These are phyloP conservation scores for Curvularia lunata DNA, from an alignment of 2,329 filamentous ascomycete species.

Conservation along the genomic window DNA sequence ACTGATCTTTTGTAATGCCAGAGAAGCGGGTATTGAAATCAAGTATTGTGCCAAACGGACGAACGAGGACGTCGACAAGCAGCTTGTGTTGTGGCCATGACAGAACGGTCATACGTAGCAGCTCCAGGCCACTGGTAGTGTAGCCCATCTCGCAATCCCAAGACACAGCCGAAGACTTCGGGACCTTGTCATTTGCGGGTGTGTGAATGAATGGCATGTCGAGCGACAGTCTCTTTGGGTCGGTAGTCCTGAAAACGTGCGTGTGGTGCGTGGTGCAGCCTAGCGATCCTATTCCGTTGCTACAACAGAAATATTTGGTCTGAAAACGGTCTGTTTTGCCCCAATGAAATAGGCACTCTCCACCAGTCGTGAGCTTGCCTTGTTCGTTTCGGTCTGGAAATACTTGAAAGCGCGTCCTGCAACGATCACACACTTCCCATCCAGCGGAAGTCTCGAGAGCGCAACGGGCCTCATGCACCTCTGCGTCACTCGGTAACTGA, in stretches of 20 bases:
- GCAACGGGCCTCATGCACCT: conserved; percentile 69
- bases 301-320: conserved; percentile 68
- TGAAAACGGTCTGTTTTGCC: conserved; percentile 66
- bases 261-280: conserved; percentile 75
- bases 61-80: conserved; percentile 83
- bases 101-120: conserved; percentile 87
- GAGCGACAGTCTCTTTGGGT: conserved; percentile 75
- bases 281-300: conserved; percentile 73
- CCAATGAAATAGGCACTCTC: conserved; percentile 80
- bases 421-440: conserved; percentile 90
- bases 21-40: conserved; percentile 94
- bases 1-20: conserved; percentile 80
- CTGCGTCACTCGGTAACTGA: conserved; percentile 66
- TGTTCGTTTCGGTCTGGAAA: conserved; percentile 82
- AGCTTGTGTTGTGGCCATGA: conserved; percentile 80
- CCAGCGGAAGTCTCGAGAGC: conserved; percentile 72
- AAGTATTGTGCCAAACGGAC: conserved; percentile 80
- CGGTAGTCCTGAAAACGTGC: conserved; percentile 87
- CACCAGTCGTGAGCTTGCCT: conserved; percentile 78
- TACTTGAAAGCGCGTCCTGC: conserved; percentile 84
- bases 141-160: conserved; percentile 99
- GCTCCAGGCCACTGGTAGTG: conserved; percentile 84
- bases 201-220: conserved; percentile 82
- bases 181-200: conserved; percentile 64
- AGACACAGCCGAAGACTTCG: conserved; percentile 67